phyloP scores from a whole-genome alignment of 305 asterid genomes.

The Withania somnifera region DNA sequence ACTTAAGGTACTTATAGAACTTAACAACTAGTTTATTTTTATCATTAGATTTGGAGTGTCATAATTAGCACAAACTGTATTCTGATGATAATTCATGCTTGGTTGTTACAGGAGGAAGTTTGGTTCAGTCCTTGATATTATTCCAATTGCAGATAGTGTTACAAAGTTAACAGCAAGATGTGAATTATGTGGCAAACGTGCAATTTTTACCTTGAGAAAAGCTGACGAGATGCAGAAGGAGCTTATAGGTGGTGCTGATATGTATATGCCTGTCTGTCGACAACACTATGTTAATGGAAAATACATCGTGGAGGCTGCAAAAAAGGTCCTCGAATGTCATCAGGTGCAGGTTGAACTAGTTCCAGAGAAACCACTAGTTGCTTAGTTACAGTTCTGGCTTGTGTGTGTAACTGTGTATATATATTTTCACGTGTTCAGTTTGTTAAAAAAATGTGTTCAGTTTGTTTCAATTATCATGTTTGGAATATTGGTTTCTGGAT shows the following conservation, averaged over 20 bases:
- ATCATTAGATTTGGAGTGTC: neutral
- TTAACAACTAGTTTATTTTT: neutral
- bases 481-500: neutral
- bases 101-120: conserved; percentile 54
- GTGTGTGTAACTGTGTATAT: neutral
- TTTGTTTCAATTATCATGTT: neutral
- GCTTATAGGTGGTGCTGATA: conserved; percentile 74
- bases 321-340: neutral
- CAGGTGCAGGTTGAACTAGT: neutral
- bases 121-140: conserved; percentile 59
- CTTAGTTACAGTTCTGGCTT: neutral
- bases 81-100: neutral
- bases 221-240: conserved; percentile 38
- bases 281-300: conserved; percentile 43
- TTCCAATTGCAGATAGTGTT: conserved; percentile 60
- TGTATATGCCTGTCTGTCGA: conserved; percentile 86
- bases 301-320: neutral
- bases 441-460: neutral
- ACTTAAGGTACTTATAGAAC: conserved; percentile 36
- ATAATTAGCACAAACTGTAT: neutral
- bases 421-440: neutral
- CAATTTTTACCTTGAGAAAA: conserved; percentile 64
- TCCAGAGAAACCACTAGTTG: neutral
- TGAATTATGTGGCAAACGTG: conserved; percentile 58
- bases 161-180: conserved; percentile 72